A percentile compares a stretch with the other conserved stretches of the same genome.
Evolutionary conservation across 2,329 filamentous ascomycete species (phyloP).

Genomic region (Malbranchea zuffiana): DNA sequence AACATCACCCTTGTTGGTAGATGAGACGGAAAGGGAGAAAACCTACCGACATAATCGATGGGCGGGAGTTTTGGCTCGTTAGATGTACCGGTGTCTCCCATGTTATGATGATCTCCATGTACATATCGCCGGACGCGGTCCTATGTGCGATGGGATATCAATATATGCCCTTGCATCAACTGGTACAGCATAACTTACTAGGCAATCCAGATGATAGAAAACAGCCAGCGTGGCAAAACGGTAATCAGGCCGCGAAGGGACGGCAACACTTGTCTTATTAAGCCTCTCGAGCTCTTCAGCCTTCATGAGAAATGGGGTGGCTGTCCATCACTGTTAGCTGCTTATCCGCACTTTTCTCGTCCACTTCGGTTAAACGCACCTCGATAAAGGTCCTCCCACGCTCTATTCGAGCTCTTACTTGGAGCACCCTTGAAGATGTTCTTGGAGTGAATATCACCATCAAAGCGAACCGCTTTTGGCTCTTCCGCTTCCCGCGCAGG

Average conservation of each 20-base stretch:
- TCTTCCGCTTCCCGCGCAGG: conserved; percentile 5
- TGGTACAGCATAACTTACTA: conserved; percentile 12
- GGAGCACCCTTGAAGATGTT: conserved; percentile 12
- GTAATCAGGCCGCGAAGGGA: conserved; percentile 11
- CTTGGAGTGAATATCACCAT: conserved; percentile 5
- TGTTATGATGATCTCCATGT: conserved; percentile 12
- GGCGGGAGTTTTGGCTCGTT: too few relatives aligned
- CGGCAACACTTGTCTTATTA: conserved; percentile 13
- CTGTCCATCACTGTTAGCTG: conserved; percentile 3
- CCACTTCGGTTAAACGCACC: conserved; percentile 5
- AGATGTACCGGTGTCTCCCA: conserved; percentile 7
- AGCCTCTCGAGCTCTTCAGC: conserved; percentile 10
- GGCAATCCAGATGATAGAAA: conserved; percentile 20
- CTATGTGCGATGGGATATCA: conserved; percentile 3
- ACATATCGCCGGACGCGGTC: conserved; percentile 13
- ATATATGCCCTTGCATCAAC: not conserved
- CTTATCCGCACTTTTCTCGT: not conserved
- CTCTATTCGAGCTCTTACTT: conserved; percentile 7
- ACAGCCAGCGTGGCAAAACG: conserved; percentile 14
- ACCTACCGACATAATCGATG: conserved; percentile 15
- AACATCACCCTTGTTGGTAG: not conserved
- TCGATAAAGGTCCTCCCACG: conserved; percentile 13
- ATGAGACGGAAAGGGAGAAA: not conserved
- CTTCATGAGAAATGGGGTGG: conserved; percentile 10
- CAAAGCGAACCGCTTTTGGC: conserved; percentile 9